Conservation (phyloP, 2,329 filamentous ascomycete species). For the Dactylellina sp. region DNA sequence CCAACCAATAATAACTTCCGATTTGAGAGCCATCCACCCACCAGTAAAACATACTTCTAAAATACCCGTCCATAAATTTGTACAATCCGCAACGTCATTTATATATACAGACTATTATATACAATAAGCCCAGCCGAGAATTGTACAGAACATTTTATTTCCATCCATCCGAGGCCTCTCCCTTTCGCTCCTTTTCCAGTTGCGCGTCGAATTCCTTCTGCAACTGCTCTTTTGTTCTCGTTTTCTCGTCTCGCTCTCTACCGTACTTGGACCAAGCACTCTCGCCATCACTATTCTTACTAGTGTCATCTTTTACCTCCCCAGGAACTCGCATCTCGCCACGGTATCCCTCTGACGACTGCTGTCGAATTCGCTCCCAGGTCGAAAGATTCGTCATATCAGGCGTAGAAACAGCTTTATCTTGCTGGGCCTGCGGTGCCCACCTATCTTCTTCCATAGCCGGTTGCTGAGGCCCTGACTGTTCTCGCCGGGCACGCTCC, state of each 20-base stretch:
- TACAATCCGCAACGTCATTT: conserved; percentile 18
- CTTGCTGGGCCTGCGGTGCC: conserved; percentile 41
- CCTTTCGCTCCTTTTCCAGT: conserved; percentile 67
- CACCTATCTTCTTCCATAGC: conserved; percentile 50
- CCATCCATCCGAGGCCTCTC: conserved; percentile 58
- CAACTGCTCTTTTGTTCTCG: conserved; percentile 65
- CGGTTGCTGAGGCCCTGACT: conserved; percentile 25
- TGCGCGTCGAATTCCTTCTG: conserved; percentile 68
- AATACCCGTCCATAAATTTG: neutral
- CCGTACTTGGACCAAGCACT: conserved; percentile 49
- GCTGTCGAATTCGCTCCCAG: conserved; percentile 45
- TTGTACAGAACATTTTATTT: conserved; percentile 5
- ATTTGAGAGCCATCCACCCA: too few species aligned
- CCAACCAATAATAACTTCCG: too few species aligned
- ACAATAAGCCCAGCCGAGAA: neutral
- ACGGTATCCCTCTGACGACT: conserved; percentile 31
- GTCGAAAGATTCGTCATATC: conserved; percentile 27
- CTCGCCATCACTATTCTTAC: conserved; percentile 63
- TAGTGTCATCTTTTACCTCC: conserved; percentile 23
- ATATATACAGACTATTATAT: conserved; percentile 24
- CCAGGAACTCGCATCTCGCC: conserved; percentile 40
- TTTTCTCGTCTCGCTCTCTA: conserved; percentile 63
- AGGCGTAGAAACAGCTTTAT: conserved; percentile 10
- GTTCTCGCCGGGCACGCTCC: conserved; percentile 31
- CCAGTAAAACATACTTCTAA: too few species aligned